Conservation (phyloP, 2,329 filamentous ascomycete genomes). For the Nothomitra cinnamomea region DNA sequence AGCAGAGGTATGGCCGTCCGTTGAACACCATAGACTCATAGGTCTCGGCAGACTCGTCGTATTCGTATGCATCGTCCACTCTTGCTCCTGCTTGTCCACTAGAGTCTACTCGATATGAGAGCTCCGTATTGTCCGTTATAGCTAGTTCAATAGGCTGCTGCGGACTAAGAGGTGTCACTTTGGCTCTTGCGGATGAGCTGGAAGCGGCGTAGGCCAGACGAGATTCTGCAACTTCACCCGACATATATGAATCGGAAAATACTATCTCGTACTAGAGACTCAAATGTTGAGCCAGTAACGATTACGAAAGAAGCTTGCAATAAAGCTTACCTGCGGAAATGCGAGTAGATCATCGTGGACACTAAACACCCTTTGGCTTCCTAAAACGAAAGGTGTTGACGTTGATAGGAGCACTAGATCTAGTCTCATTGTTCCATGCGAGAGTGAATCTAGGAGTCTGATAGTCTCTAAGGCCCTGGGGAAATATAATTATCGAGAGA, state of each 20-base stretch:
- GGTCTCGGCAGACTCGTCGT: slow-evolving; percentile 13
- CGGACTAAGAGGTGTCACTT: slow-evolving; percentile 8
- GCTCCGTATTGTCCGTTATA: background rate
- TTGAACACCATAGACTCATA: slow-evolving; percentile 64
- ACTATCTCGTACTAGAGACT: slow-evolving; percentile 57
- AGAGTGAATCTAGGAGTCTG: too few species aligned
- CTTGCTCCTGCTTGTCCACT: slow-evolving; percentile 15
- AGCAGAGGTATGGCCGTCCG: slow-evolving; percentile 62
- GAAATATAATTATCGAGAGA: background rate
- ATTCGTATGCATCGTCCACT: background rate
- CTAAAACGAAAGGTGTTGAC: slow-evolving; percentile 23
- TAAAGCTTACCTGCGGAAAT: slow-evolving; percentile 55
- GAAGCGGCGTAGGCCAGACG: slow-evolving; percentile 31
- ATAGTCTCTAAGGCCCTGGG: background rate
- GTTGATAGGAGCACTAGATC: background rate
- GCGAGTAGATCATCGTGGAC: slow-evolving; percentile 78
- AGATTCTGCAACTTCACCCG: slow-evolving; percentile 49
- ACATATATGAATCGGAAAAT: slow-evolving; percentile 56
- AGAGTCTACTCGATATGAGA: slow-evolving; percentile 10
- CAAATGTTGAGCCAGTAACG: slow-evolving; percentile 1
- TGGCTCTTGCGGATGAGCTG: slow-evolving; percentile 21
- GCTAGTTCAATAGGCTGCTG: slow-evolving; percentile 6
- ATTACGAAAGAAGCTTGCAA: background rate
- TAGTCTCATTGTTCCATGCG: slow-evolving; percentile 1
- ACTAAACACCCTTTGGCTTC: slow-evolving; percentile 50